phyloP scores from a whole-genome alignment of 164 flowering plant genomes.

The Sextonia rubra region DNA sequence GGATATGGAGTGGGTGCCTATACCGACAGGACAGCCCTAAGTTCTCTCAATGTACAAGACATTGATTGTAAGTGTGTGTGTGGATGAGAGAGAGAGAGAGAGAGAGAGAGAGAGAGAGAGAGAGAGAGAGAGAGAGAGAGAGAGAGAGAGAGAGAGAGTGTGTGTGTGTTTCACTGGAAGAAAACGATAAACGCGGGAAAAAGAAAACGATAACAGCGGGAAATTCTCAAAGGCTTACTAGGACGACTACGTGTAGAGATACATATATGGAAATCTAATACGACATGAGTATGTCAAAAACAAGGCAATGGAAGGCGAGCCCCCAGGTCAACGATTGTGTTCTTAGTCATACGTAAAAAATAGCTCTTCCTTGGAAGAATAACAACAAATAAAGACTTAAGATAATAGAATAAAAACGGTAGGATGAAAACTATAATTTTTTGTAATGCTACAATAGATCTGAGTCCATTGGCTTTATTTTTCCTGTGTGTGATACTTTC shows the following conservation, averaged over 20 bases:
- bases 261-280: too few species aligned
- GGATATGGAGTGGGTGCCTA: too few species aligned
- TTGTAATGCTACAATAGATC: too few species aligned
- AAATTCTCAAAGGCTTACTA: too few species aligned
- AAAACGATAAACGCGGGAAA: background rate
- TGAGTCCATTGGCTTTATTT: too few species aligned
- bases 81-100: background rate
- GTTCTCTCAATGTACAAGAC: too few species aligned
- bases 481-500: background rate
- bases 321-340: background rate
- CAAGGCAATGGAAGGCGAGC: background rate
- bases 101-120: background rate
- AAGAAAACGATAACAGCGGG: background rate
- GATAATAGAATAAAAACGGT: background rate
- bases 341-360: background rate
- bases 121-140: too few species aligned
- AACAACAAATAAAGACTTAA: background rate
- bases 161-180: too few species aligned
- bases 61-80: background rate
- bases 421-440: too few species aligned
- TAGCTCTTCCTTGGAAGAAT: background rate
- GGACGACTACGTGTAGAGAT: background rate
- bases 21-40: too few species aligned
- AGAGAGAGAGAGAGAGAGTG: too few species aligned
- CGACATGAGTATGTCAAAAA: background rate